Conservation (phyloP, 352 stramenopile species). For the Pythium phragmitis region DNA sequence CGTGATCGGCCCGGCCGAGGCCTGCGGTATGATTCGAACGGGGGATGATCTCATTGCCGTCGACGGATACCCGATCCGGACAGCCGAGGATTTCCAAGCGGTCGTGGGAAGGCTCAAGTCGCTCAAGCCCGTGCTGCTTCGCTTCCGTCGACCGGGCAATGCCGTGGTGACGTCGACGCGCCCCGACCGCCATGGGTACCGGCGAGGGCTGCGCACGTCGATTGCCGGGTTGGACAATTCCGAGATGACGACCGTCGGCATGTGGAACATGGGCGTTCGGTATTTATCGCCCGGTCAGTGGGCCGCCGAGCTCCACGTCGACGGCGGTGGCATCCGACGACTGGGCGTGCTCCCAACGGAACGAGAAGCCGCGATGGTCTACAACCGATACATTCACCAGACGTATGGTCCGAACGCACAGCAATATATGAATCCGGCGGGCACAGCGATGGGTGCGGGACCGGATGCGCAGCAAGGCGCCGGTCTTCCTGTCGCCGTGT, state of each 20-base stretch:
- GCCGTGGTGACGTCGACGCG: slow-evolving; percentile 22
- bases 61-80: slow-evolving; percentile 76
- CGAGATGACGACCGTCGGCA: slow-evolving; percentile 70
- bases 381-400: slow-evolving; percentile 87
- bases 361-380: slow-evolving; percentile 75
- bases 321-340: slow-evolving; percentile 76
- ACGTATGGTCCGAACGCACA: slow-evolving; percentile 76
- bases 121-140: slow-evolving; percentile 68
- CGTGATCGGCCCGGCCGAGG: slow-evolving; percentile 79
- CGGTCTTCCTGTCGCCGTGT: slow-evolving; percentile 45
- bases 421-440: slow-evolving; percentile 87
- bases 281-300: slow-evolving; percentile 75
- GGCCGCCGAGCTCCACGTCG: slow-evolving; percentile 81
- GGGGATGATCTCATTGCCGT: slow-evolving; percentile 81
- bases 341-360: slow-evolving; percentile 70
- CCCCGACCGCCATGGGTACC: slow-evolving; percentile 47
- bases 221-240: slow-evolving; percentile 68
- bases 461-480: slow-evolving; percentile 19
- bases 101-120: slow-evolving; percentile 85
- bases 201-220: slow-evolving; percentile 62
- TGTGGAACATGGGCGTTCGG: slow-evolving; percentile 84
- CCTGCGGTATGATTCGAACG: slow-evolving; percentile 73
- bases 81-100: slow-evolving; percentile 77
- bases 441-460: slow-evolving; percentile 23
- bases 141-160: slow-evolving; percentile 61